Base-by-base conservation (phyloP, 1,284 basidiomycete species). In the Thecaphora thlaspeos region DNA sequence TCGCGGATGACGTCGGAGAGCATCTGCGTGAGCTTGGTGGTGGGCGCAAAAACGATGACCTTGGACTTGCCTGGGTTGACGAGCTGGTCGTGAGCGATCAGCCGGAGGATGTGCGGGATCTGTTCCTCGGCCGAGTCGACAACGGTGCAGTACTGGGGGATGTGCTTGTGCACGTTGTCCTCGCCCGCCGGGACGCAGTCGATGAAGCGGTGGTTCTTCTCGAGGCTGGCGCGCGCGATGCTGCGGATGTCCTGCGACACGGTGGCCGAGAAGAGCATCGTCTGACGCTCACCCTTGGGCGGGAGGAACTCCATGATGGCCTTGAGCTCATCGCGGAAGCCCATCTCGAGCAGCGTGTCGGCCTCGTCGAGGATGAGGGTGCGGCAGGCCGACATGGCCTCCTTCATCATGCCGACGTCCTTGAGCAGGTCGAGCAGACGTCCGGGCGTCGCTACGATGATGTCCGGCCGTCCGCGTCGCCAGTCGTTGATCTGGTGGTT, bases 281-380 rank as follows among this genome's bases (percentile, higher is more conserved):
- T 97, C 76, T 93, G 90, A 19, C 93, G 85, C 51, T 86, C 78
- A 0, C 85, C 83, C 2, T 81, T 78, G 30, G 81, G 80, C 17
- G 90, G 89, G n/a, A 97, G 81, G 65, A 83, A 82, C 2, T 81
- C 71, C 30, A 85, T 80, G 70, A 97, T 92, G 1, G 83, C 84
- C 36, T 90, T 84, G 41, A 98, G 86, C 65, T 95, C 92, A 41
- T 88, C 85, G 10, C 88, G 85, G 85, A 98, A 98, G 65, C 94
- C 94, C 88, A 96, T 90, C 65, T 96, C 92, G 39, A 98, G 83
- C 14, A 97, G 83, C 0, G 90, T 94, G 78, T 98, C 95, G 11
- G 92, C 92, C 80, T 97, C 94, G 75, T 98, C 94, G 48, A 98
- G 82, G 56, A 97, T 83, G 51, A 97, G 83, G 86, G 90, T 71